Evolutionary conservation across 2,329 filamentous ascomycete genomes (phyloP), one percentile per base, ranked within the genome.

Genomic region (Harringtonia aguacate): DNA sequence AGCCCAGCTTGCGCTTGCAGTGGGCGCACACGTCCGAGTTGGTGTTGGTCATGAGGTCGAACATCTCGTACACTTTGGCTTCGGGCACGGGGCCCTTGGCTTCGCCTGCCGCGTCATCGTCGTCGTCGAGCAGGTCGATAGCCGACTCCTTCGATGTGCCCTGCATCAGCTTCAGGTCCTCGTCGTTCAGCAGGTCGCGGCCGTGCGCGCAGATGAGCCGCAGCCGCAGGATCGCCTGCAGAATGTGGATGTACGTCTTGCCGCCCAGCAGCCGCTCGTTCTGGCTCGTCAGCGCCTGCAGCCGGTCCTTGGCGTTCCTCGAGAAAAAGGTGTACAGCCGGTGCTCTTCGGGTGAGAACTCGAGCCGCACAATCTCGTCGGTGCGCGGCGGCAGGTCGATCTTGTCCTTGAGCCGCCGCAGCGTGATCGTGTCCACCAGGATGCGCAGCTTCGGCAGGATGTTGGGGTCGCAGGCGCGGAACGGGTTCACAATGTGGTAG

Each of bases 161-260:
- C 57, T 88, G 83, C 41, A 90, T 77, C 4, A 84, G 71, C 52
- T 83, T 79, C 37, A 94, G 67, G 55, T 97, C 90, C 18, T 90
- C 83, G 30, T 89, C 79, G 45, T 81, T 86, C 3, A 98, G 72
- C 55, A 98, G 74, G 48, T 97, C 90, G 51, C 84, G 84, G n/a
- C 92, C 92, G 58, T 95, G 90, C 1, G 89, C 92, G 57, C 89
- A 95, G 41, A 97, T 84, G 34, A 94, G 73, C 10, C 92, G 85
- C 17, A 98, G 75, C 27, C 90, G 83, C 52, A 94, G 74, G 56
- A 98, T 95, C 5, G 87, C 86, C 51, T 92, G 89, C 48, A 98
- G 66, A 38, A 98, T 92, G 54, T 95, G 86, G 38, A 92, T 89
- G 57, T 95, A 95, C n/a, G 85, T 84, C 52, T 83, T 86, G 35